Base-by-base conservation (phyloP, 2,329 filamentous ascomycete species). In the Epichloe typhina region DNA sequence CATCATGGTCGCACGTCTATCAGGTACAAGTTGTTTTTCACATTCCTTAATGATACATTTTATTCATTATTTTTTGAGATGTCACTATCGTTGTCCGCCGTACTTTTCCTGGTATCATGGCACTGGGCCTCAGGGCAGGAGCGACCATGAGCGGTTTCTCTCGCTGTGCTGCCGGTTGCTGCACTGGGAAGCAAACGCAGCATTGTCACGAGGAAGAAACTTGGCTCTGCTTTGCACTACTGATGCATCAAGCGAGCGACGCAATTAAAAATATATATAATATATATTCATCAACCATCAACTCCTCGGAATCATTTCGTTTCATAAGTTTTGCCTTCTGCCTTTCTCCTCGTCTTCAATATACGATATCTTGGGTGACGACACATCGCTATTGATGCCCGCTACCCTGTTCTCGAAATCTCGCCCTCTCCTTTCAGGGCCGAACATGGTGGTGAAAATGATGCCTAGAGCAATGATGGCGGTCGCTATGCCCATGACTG, bases 391-490 rank as follows among this genome's bases (percentile, higher is more conserved):
- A 15, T 64, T 55, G 1, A 67, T 55, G 49, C 69, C 69, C 7
- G 67, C 68, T 15, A 71, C 64, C 0, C 74, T 77, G 50, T 74
- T 69, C 62, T 87, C 84, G 57, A 91, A 89, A 52, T 76, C 71
- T 17, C 83, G 72, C 2, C 86, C 86, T 44, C 82, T 75, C 68
- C 82, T 84, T 75, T 90, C 86, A 0, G 84, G 85, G 0, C 86
- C 86, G 50, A 89, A 61, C 33, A 83, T 78, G 4, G 81, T 78
- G 0, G 84, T 88, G 21, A 83, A 61, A 11, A 75, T 71, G 54
- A 90, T 88, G 1, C 84, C 85, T 0, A 79, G 44, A 0, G 81
- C 83, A 55, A 89, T 88, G 57, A 90, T 89, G 1, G 82, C 85
- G 3, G 85, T 89, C 3, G 82, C 84, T 50, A 88, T 71, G 12